A percentile compares a stretch with the other conserved stretches of the same genome.
These are phyloP conservation scores for Pulveroboletus sp. DNA, from an alignment of 1,284 basidiomycete species.

Conservation along the genomic window DNA sequence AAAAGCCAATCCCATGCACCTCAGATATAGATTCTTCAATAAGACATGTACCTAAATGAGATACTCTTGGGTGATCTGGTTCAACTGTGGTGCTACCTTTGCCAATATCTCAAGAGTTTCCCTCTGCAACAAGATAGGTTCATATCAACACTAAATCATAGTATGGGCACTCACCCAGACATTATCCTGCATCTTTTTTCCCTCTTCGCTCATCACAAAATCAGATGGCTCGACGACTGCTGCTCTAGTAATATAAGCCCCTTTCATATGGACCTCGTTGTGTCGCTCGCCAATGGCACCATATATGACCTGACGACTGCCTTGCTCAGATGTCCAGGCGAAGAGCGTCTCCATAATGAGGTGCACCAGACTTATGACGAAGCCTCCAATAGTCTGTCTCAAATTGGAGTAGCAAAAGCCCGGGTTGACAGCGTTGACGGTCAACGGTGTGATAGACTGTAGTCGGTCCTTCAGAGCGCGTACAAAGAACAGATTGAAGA, in stretches of 20 bases:
- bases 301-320: conserved; percentile 35
- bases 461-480: conserved; percentile 24
- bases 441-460: conserved; percentile 20
- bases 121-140: conserved; percentile 14
- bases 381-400: conserved; percentile 19
- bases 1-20: no score
- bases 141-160: neutral
- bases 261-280: conserved; percentile 35
- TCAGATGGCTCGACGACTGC: conserved; percentile 41
- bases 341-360: conserved; percentile 13
- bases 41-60: neutral
- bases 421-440: conserved; percentile 41
- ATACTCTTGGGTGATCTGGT: conserved; percentile 10
- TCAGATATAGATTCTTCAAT: no score
- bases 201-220: conserved; percentile 41
- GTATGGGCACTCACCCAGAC: conserved; percentile 38
- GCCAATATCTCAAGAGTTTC: conserved; percentile 33
- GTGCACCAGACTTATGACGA: conserved; percentile 4
- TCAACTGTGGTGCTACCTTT: conserved; percentile 8
- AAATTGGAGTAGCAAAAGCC: conserved; percentile 47
- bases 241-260: conserved; percentile 33
- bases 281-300: conserved; percentile 26
- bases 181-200: conserved; percentile 36
- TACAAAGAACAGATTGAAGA: conserved; percentile 27
- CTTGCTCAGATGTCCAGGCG: conserved; percentile 32